Evolutionary conservation across 1,284 basidiomycete genomes (phyloP), one percentile per base, ranked within the genome.

Genomic region (Mycena sp.): DNA sequence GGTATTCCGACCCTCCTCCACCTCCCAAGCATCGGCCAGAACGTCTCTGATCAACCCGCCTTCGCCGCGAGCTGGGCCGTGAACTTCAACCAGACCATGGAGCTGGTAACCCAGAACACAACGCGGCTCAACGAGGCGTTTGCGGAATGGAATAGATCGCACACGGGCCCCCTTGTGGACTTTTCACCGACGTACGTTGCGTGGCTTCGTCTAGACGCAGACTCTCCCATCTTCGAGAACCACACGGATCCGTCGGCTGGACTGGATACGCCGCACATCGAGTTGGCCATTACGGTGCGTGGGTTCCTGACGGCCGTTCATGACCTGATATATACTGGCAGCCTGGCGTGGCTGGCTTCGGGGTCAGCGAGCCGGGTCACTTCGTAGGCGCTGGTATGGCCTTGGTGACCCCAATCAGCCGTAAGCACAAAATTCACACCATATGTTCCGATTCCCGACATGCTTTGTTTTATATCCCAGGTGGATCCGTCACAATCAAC

Each of bases 11-110:
- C 72, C 7, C 45, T 77, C 7, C 64, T 77, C 25, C 56, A 77
- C 45, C 70, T 80, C 2, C 73, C 75, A 29, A 74, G 71, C 6
- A 78, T 80, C 16, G 78, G 78, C 3, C 69, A 74, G 57, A 81
- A 81, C 61, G 64, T 83, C 17, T 72, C 74, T 58, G 82, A 83
- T 67, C 82, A 83, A 66, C 69, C 63, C 25, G 56, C 61, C 32
- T 23, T 73, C 74, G 46, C 12, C 30, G 35, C 37, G 23, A 26
- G 21, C 7, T 62, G 45, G 54, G 35, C 45, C 14, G 73, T 73
- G 44, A 70, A 67, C 56, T 61, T 50, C 14, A 69, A 57, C 16
- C 53, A 74, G 46, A 71, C 73, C n/a, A 46, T 64, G 21, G 74
- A 76, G 44, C 48, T 46, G 46, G 19, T 71, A 50, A 44, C 35